A percentile compares a stretch with the other conserved stretches of the same genome.
These are phyloP conservation scores for Schwanniomyces pseudopolymorphus DNA, from an alignment of 805 yeast genomes.

Conservation along the genomic window DNA sequence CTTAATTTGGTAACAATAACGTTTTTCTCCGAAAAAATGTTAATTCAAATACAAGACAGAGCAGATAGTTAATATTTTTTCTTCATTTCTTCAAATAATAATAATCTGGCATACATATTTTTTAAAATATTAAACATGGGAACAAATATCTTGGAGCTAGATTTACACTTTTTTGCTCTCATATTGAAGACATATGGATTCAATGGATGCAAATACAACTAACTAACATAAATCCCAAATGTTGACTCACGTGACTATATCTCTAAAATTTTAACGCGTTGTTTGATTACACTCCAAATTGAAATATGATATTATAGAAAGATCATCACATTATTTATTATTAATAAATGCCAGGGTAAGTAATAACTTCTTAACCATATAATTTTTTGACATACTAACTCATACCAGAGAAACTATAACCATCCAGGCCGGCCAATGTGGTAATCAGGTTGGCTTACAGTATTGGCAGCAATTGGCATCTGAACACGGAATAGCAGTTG, in stretches of 20 bases:
- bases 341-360: slow-evolving; percentile 22
- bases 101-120: too few relatives aligned
- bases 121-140: too few relatives aligned
- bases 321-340: not conserved
- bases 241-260: slow-evolving; percentile 2
- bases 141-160: too few relatives aligned
- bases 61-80: too few relatives aligned
- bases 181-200: too few relatives aligned
- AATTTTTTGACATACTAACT: slow-evolving; percentile 18
- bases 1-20: too few relatives aligned
- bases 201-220: too few relatives aligned
- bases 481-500: slow-evolving; percentile 81
- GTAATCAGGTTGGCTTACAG: slow-evolving; percentile 90
- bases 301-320: not conserved
- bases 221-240: not conserved
- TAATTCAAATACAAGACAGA: too few relatives aligned
- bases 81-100: too few relatives aligned
- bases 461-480: slow-evolving; percentile 87
- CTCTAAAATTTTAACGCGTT: slow-evolving; percentile 4
- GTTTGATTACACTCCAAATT: not conserved
- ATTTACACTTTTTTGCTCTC: too few relatives aligned
- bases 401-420: slow-evolving; percentile 60
- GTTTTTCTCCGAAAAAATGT: too few relatives aligned
- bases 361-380: not conserved
- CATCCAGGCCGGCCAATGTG: slow-evolving; percentile 88